These are phyloP conservation scores for Pythium aphanidermatum DNA, from an alignment of 352 stramenopile genomes.

Conservation along the genomic window DNA sequence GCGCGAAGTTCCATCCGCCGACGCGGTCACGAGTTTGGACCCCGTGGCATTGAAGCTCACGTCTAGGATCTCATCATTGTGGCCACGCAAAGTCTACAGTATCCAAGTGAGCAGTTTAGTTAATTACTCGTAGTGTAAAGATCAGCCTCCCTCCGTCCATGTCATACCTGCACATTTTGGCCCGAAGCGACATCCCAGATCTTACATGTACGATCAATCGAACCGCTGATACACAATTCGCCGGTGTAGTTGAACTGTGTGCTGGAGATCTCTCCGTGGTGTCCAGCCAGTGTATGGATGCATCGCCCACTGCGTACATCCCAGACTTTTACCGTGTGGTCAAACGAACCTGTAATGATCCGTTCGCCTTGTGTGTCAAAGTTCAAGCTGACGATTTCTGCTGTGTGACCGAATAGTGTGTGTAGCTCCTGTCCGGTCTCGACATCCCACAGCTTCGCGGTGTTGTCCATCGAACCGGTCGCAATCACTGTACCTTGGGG, in stretches of 20 bases:
- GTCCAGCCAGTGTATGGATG: conserved; percentile 90
- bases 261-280: conserved; percentile 94
- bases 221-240: conserved; percentile 90
- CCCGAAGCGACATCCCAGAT: conserved; percentile 90
- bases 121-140: not conserved
- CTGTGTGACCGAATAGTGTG: conserved; percentile 91
- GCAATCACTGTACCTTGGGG: conserved; percentile 90
- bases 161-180: conserved; percentile 79
- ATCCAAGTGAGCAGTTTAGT: not conserved
- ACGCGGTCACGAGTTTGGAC: conserved; percentile 93
- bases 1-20: conserved; percentile 88
- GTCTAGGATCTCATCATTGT: conserved; percentile 96
- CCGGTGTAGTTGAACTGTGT: conserved; percentile 94
- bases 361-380: conserved; percentile 91
- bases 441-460: conserved; percentile 94
- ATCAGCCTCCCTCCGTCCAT: not conserved
- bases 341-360: conserved; percentile 94
- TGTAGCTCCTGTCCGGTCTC: conserved; percentile 93
- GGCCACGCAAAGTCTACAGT: conserved; percentile 81
- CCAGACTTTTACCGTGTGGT: conserved; percentile 94
- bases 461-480: conserved; percentile 92
- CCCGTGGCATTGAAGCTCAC: conserved; percentile 93
- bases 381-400: conserved; percentile 93
- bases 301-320: conserved; percentile 79
- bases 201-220: conserved; percentile 94